Percentiles rank a stretch among this genome's conserved stretches.
phyloP scores from a whole-genome alignment of 257 asterid genomes.

The Osmanthus fragrans region DNA sequence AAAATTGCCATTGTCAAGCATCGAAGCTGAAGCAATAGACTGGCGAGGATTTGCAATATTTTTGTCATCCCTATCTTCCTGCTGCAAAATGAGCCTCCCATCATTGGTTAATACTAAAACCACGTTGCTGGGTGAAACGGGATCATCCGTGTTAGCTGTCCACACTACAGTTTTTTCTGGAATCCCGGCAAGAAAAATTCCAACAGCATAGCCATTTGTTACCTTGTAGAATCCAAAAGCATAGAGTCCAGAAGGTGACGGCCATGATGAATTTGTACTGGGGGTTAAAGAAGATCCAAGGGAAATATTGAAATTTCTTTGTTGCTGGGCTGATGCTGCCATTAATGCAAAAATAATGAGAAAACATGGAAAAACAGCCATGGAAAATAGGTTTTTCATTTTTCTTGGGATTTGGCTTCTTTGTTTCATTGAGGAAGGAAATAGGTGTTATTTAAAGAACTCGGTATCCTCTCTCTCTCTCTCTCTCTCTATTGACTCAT shows the following conservation, averaged over 20 bases:
- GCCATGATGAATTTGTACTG: slow-evolving; percentile 23
- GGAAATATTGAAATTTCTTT: background rate
- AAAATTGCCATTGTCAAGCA: slow-evolving; percentile 36
- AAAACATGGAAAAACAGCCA: background rate
- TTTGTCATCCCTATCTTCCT: background rate
- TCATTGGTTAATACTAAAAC: slow-evolving; percentile 17
- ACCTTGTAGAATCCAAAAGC: slow-evolving; percentile 32
- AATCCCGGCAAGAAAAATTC: slow-evolving; percentile 17
- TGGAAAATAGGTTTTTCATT: background rate
- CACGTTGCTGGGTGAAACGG: slow-evolving; percentile 5
- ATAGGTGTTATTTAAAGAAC: background rate
- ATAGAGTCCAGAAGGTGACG: slow-evolving; percentile 21
- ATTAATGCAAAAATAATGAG: background rate
- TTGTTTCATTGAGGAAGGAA: background rate
- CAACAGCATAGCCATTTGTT: slow-evolving; percentile 25
- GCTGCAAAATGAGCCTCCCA: slow-evolving; percentile 31
- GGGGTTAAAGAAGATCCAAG: background rate
- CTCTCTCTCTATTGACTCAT: background rate
- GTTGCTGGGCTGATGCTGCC: background rate
- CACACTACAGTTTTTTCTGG: slow-evolving; percentile 32
- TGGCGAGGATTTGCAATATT: background rate
- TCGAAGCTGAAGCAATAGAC: slow-evolving; percentile 25
- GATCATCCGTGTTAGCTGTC: slow-evolving; percentile 35
- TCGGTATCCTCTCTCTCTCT: background rate
- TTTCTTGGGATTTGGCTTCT: background rate